Evolutionary conservation across 2,329 filamentous ascomycete species (phyloP).

Genomic region (Alternaria sp.): DNA sequence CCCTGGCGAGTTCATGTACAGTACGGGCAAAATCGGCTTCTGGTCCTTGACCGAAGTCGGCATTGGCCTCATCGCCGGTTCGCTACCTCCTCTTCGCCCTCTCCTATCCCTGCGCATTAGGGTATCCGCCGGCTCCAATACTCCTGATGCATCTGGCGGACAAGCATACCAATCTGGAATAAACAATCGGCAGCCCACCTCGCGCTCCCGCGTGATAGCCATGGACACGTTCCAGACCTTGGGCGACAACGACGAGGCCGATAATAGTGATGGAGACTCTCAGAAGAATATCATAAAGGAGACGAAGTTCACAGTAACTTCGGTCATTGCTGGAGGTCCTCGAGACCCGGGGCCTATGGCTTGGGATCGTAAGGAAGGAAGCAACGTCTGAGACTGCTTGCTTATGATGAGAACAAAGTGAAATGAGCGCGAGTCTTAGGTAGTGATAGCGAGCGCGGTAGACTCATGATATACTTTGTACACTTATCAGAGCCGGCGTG

Average conservation of each 20-base stretch:
- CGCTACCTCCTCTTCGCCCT: conserved; percentile 53
- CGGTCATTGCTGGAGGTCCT: not conserved
- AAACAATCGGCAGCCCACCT: conserved; percentile 1
- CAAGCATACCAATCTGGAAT: conserved; percentile 15
- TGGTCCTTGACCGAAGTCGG: conserved; percentile 56
- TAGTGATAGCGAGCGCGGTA: not conserved
- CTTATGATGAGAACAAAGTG: not conserved
- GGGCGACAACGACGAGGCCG: conserved; percentile 15
- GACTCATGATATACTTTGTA: not conserved
- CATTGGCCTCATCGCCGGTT: conserved; percentile 55
- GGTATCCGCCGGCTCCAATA: conserved; percentile 21
- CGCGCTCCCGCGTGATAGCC: conserved; percentile 13
- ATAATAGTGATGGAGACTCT: conserved; percentile 36
- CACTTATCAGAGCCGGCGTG: not conserved
- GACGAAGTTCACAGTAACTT: conserved; percentile 30
- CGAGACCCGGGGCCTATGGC: not conserved
- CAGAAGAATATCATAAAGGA: conserved; percentile 51
- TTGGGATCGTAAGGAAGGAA: conserved; percentile 1
- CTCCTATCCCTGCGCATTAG: conserved; percentile 40
- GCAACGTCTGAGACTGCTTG: not conserved
- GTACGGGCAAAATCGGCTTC: conserved; percentile 51
- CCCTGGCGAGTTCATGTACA: conserved; percentile 50
- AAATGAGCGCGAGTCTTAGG: not conserved
- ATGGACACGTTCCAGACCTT: conserved; percentile 26
- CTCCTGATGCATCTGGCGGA: conserved; percentile 25